Conservation (phyloP, 768 basidiomycete species). For the Lyophyllum decastes region DNA sequence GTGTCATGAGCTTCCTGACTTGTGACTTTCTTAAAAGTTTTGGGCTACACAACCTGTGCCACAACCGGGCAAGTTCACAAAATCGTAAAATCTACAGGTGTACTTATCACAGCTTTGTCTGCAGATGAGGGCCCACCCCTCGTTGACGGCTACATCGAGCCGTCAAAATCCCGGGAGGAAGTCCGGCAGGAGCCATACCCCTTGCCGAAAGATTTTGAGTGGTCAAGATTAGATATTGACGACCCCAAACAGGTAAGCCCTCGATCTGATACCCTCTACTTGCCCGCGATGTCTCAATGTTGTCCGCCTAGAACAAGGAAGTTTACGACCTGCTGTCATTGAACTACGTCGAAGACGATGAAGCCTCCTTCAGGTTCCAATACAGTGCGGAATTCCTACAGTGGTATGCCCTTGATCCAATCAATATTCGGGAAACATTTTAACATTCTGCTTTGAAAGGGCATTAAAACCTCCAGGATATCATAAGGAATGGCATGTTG, state of each 20-base stretch:
- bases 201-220: constrained; percentile 91
- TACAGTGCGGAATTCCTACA: constrained; percentile 93
- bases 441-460: constrained; percentile 44
- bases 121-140: constrained; percentile 63
- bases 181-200: constrained; percentile 88
- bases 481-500: constrained; percentile 92
- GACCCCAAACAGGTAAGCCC: constrained; percentile 67
- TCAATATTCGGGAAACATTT: constrained; percentile 1
- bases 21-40: constrained; percentile 56
- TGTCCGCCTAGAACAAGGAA: constrained; percentile 73
- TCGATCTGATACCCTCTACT: background rate
- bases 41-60: constrained; percentile 98
- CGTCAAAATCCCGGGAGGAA: constrained; percentile 70
- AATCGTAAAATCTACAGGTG: background rate
- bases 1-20: constrained; percentile 1
- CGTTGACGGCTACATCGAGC: constrained; percentile 89
- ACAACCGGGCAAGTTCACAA: constrained; percentile 58
- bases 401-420: constrained; percentile 56
- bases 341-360: constrained; percentile 96
- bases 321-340: constrained; percentile 88
- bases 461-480: constrained; percentile 95
- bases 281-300: constrained; percentile 3
- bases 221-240: constrained; percentile 80
- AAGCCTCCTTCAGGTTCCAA: constrained; percentile 94
- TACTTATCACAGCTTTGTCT: background rate